Conservation (phyloP, 768 basidiomycete species). For the Chlorophyllum brunneum region DNA sequence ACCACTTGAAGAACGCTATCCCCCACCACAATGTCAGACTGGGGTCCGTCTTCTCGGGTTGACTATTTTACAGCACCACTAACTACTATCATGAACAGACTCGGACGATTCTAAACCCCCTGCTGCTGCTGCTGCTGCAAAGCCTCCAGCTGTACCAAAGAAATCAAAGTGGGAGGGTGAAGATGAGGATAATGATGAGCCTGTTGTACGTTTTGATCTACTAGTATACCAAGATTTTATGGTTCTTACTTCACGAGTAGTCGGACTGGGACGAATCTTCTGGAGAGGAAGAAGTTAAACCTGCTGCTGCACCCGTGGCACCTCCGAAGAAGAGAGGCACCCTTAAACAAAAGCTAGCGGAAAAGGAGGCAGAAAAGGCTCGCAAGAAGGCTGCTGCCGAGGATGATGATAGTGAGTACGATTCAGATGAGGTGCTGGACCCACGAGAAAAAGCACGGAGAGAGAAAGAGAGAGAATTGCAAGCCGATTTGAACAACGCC, state of each 20-base stretch:
- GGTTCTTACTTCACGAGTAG: slow-evolving; percentile 30
- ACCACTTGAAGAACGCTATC: neutral
- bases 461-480: slow-evolving; percentile 80
- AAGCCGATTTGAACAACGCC: slow-evolving; percentile 83
- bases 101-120: slow-evolving; percentile 33
- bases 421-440: slow-evolving; percentile 74
- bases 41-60: slow-evolving; percentile 23
- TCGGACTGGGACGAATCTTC: slow-evolving; percentile 84
- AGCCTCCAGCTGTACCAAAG: slow-evolving; percentile 15
- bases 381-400: slow-evolving; percentile 38
- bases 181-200: slow-evolving; percentile 79
- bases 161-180: slow-evolving; percentile 87
- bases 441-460: slow-evolving; percentile 71
- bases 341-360: slow-evolving; percentile 86
- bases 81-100: slow-evolving; percentile 19
- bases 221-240: neutral
- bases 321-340: slow-evolving; percentile 91
- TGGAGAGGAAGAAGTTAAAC: slow-evolving; percentile 49
- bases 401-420: slow-evolving; percentile 49
- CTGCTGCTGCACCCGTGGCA: slow-evolving; percentile 39
- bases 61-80: neutral
- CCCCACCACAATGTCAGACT: slow-evolving; percentile 32
- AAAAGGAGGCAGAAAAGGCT: slow-evolving; percentile 80
- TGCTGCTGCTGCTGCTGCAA: slow-evolving; percentile 12
- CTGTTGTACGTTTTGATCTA: slow-evolving; percentile 58